Conservation (phyloP, 108 stramenopile genomes). For the Cafeteria roenbergensis region DNA sequence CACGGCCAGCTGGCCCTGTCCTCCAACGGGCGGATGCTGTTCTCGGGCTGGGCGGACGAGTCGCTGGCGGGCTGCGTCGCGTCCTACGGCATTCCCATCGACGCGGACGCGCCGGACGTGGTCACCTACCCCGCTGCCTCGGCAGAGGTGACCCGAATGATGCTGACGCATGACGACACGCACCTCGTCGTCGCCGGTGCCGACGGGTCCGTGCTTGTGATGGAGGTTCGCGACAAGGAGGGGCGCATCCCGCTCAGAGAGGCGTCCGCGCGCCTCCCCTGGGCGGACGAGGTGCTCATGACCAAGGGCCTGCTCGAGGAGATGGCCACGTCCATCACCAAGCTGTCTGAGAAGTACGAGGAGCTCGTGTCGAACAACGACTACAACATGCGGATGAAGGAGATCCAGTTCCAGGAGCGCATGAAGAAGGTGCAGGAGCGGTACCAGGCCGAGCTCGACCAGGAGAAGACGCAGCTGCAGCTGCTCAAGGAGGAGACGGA, state of each 20-base stretch:
- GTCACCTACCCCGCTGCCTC: constrained; percentile 36
- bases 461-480: constrained; percentile 40
- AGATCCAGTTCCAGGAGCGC: constrained; percentile 49
- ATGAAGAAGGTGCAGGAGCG: constrained; percentile 52
- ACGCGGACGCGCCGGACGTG: neutral
- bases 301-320: constrained; percentile 47
- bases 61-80: constrained; percentile 37
- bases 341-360: constrained; percentile 44
- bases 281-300: constrained; percentile 40
- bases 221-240: constrained; percentile 38
- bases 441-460: constrained; percentile 44
- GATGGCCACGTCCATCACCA: constrained; percentile 26
- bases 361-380: constrained; percentile 46
- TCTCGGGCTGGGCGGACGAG: too few species aligned
- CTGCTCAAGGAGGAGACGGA: constrained; percentile 35
- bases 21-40: constrained; percentile 27
- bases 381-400: constrained; percentile 44
- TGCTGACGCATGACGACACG: constrained; percentile 37
- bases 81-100: constrained; percentile 34
- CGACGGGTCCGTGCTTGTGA: constrained; percentile 33
- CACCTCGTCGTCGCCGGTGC: constrained; percentile 39
- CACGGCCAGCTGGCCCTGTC: constrained; percentile 35
- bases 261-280: constrained; percentile 9
- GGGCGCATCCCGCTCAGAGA: neutral
- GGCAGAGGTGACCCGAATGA: constrained; percentile 35